These are phyloP conservation scores for Brettanomyces nanus DNA, from an alignment of 805 yeast genomes.

Conservation along the genomic window DNA sequence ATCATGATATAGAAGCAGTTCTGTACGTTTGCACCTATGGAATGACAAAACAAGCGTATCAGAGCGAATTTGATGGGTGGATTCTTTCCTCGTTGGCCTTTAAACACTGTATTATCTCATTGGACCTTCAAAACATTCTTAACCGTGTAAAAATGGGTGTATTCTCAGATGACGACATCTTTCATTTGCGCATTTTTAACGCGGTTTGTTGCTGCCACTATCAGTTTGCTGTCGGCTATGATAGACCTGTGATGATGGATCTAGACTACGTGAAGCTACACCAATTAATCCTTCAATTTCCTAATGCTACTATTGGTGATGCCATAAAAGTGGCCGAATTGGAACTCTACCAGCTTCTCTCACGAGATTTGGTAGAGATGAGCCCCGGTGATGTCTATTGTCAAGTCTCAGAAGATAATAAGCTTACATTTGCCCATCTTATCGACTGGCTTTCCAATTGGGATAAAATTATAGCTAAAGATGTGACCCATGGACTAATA, in stretches of 20 bases:
- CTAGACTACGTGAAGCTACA: conserved; percentile 30
- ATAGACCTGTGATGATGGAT: conserved; percentile 36
- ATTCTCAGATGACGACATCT: conserved; percentile 33
- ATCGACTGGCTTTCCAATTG: conserved; percentile 40
- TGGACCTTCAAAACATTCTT: conserved; percentile 36
- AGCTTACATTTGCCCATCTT: conserved; percentile 27
- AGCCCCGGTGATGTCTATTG: conserved; percentile 2
- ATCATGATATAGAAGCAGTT: conserved; percentile 54
- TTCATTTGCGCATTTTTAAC: conserved; percentile 46
- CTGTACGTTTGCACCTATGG: conserved; percentile 46
- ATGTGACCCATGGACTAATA: conserved; percentile 38
- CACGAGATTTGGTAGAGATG: conserved; percentile 10
- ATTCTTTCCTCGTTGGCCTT: conserved; percentile 44
- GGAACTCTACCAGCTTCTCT: conserved; percentile 28
- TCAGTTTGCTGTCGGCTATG: conserved; percentile 42
- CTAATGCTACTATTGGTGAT: conserved; percentile 45
- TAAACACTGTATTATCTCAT: conserved; percentile 38
- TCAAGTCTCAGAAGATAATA: conserved; percentile 3
- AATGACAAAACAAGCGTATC: conserved; percentile 16
- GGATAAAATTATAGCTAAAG: conserved; percentile 36
- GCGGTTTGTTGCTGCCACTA: conserved; percentile 44
- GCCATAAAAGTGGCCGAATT: conserved; percentile 45
- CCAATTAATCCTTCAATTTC: conserved; percentile 36
- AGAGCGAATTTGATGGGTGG: conserved; percentile 32
- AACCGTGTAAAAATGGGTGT: conserved; percentile 25